Conservation (phyloP, 2,329 filamentous ascomycete species). For the Epicoccum nigrum region DNA sequence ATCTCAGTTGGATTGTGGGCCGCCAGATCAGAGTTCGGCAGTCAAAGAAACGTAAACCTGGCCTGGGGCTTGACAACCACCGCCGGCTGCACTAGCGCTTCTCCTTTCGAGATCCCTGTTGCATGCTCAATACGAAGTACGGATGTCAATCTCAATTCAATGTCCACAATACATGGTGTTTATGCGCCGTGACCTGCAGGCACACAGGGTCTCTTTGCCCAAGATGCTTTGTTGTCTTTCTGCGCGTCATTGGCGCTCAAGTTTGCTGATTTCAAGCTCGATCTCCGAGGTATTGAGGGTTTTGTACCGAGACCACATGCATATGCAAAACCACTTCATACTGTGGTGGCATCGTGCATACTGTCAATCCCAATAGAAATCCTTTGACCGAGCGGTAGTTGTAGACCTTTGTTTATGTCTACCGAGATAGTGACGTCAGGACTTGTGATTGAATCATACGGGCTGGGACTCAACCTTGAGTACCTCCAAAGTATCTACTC, state of each 20-base stretch:
- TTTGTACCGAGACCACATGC: too few relatives aligned
- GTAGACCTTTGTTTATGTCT: too few relatives aligned
- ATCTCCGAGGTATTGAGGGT: too few relatives aligned
- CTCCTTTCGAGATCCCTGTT: not conserved
- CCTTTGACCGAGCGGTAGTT: too few relatives aligned
- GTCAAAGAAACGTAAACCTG: not conserved
- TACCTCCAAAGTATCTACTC: too few relatives aligned
- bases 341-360: too few relatives aligned
- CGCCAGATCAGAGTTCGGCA: not conserved
- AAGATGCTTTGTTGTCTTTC: too few relatives aligned
- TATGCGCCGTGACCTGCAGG: not conserved
- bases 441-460: not conserved
- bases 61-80: not conserved
- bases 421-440: conserved; percentile 8
- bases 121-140: not conserved
- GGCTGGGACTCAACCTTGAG: not conserved
- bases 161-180: not conserved
- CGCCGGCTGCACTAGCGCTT: conserved; percentile 7
- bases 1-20: not conserved
- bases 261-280: too few relatives aligned
- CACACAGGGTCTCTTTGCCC: not conserved
- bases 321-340: too few relatives aligned
- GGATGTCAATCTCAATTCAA: not conserved
- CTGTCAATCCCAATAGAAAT: too few relatives aligned
- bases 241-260: too few relatives aligned